These are phyloP conservation scores for Cornus florida DNA, from an alignment of 148 eudicot species.

Conservation along the genomic window DNA sequence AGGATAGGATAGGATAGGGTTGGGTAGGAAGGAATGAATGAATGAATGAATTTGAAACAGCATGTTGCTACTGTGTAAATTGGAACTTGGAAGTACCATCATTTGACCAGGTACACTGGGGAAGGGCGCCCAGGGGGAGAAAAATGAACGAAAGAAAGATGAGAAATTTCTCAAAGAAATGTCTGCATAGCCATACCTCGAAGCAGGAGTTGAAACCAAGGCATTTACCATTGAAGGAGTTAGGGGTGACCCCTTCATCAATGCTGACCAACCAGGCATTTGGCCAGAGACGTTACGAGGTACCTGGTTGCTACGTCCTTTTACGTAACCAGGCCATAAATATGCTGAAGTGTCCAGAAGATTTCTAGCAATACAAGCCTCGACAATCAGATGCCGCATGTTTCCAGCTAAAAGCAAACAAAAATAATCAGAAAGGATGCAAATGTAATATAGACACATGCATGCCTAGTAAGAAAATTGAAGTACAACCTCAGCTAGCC, in stretches of 20 bases:
- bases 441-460: not conserved
- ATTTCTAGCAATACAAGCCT: slow-evolving; percentile 91
- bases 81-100: not conserved
- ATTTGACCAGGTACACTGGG: too few relatives aligned
- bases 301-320: slow-evolving; percentile 73
- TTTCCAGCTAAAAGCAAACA: slow-evolving; percentile 70
- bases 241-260: slow-evolving; percentile 84
- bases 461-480: not conserved
- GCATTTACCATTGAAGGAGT: slow-evolving; percentile 64
- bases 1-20: not conserved
- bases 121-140: not conserved
- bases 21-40: not conserved
- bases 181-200: slow-evolving; percentile 80
- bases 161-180: slow-evolving; percentile 1
- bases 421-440: not conserved
- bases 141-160: not conserved
- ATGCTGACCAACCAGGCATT: slow-evolving; percentile 78
- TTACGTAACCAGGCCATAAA: slow-evolving; percentile 91
- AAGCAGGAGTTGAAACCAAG: slow-evolving; percentile 82
- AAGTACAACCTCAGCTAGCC: not conserved
- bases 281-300: slow-evolving; percentile 76
- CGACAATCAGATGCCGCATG: slow-evolving; percentile 86
- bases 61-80: too few relatives aligned
- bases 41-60: not conserved
- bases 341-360: slow-evolving; percentile 83